Base-by-base conservation (phyloP, 371 early-diverging fungal genomes). In the Rhizopus sp. region DNA sequence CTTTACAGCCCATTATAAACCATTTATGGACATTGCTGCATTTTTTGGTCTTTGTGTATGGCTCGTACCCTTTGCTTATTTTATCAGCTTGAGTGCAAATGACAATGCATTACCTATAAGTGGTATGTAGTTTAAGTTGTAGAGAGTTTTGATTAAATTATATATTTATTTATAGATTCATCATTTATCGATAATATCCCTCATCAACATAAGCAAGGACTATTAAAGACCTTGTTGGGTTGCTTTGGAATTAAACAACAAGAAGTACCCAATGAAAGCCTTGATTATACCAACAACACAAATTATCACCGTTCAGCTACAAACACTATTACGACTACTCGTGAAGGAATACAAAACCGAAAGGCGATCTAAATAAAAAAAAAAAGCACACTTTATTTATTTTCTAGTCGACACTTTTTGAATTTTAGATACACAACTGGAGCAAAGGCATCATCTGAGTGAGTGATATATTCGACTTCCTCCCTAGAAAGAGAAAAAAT, bases 1-100 rank as follows among this genome's bases (percentile, higher is more conserved):
- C 69, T 94, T 94, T 67, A 75, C 88, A 4, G 63, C 65, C 0
- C 81, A 84, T 53, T 84, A 86, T 55, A 78, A 80, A 59, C 75
- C 84, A 8, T 90, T 93, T 61, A 66, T 78, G 73, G 90, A 91
- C 51, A 88, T 91, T 44, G 89, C 89, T n/a, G 80, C 88, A 9
- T 93, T 94, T 75, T 94, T 94, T 70, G 92, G 89, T 3, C 69
- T 93, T 33, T 87, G 88, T 53, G 90, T 94, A 7, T 94, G 95
- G 95, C 58, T 93, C 39, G 78, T 94, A 3, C 95, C 95, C 5
- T 92, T 94, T 64, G 72, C 86, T 32, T 94, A 87, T 70, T 93
- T 94, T 55, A 87, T 94, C 55, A 91, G 92, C 9, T 77, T 93
- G 53, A 88, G 88, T 53, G 93, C 95, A 33, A 91, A 88, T 62